These are phyloP conservation scores for Herpetomonas muscarum DNA, from an alignment of 208 protist species.

Conservation along the genomic window DNA sequence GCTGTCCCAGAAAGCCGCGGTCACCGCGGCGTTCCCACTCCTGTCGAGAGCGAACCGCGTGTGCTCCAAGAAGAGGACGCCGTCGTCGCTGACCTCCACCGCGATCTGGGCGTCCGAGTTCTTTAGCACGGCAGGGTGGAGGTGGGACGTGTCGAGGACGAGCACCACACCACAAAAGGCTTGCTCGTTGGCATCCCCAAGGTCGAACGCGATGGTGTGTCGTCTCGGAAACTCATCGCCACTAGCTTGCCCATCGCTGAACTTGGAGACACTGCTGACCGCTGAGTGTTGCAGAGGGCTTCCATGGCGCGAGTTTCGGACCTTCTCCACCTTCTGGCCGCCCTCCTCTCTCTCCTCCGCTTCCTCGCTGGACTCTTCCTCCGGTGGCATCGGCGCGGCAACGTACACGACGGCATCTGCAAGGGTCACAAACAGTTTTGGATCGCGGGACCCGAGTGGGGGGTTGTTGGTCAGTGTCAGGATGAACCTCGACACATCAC, in stretches of 20 bases:
- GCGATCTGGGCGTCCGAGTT: slow-evolving; percentile 32
- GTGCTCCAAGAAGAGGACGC: slow-evolving; percentile 18
- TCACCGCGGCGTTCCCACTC: slow-evolving; percentile 12
- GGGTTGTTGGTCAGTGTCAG: too few species aligned
- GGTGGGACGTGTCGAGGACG: slow-evolving; percentile 38
- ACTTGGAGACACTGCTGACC: too few species aligned
- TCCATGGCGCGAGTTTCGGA: too few species aligned
- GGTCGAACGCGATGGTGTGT: slow-evolving; percentile 31
- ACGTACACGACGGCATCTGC: too few species aligned
- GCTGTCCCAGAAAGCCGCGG: neutral
- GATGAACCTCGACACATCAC: too few species aligned
- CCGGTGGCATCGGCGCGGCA: too few species aligned
- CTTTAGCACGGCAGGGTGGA: slow-evolving; percentile 38
- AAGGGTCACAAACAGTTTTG: too few species aligned
- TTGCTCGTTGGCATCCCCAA: slow-evolving; percentile 19
- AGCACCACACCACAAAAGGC: slow-evolving; percentile 48
- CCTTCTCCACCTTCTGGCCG: too few species aligned
- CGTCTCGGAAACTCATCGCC: neutral
- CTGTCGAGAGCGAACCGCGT: slow-evolving; percentile 8
- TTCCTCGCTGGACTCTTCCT: too few species aligned
- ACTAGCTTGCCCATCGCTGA: neutral
- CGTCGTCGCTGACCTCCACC: slow-evolving; percentile 61
- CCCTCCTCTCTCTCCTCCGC: too few species aligned
- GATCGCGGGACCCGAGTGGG: too few species aligned
- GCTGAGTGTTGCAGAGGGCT: too few species aligned